phyloP scores from a whole-genome alignment of 495 filamentous ascomycete genomes.

The Aspergillus affinis region DNA sequence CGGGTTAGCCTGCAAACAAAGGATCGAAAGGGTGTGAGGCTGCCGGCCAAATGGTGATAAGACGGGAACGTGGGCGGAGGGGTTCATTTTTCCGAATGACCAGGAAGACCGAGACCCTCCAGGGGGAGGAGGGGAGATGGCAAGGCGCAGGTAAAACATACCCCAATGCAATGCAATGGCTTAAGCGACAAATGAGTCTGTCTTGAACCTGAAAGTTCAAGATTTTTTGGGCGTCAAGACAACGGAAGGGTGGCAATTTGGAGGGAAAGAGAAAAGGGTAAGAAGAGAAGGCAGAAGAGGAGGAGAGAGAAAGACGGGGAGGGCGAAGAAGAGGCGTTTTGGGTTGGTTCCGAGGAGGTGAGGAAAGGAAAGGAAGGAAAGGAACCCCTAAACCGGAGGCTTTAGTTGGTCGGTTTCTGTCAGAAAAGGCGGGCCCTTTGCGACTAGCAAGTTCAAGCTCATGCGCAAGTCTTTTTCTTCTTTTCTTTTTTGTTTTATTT shows the following conservation, averaged over 20 bases:
- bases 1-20: conserved; percentile 15
- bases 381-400: neutral
- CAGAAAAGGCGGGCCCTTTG: neutral
- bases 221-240: conserved; percentile 1
- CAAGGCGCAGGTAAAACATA: conserved; percentile 14
- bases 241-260: neutral
- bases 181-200: neutral
- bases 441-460: neutral
- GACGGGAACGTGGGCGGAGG: conserved; percentile 20
- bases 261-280: conserved; percentile 2
- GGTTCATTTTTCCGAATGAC: conserved; percentile 15
- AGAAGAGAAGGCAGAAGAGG: conserved; percentile 2
- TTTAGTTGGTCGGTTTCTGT: neutral
- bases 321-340: conserved; percentile 1
- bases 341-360: neutral
- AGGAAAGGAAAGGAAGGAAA: neutral
- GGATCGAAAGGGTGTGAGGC: conserved; percentile 9
- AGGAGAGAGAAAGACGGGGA: conserved; percentile 2
- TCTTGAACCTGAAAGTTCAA: conserved; percentile 1
- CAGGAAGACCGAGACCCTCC: conserved; percentile 5
- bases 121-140: neutral
- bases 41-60: conserved; percentile 12
- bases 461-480: no score
- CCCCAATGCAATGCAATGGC: conserved; percentile 17
- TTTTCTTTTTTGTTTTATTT: no score